Evolutionary conservation across 2,329 filamentous ascomycete genomes (phyloP), one percentile per base, ranked within the genome.

Genomic region (Spiromastix sp.): DNA sequence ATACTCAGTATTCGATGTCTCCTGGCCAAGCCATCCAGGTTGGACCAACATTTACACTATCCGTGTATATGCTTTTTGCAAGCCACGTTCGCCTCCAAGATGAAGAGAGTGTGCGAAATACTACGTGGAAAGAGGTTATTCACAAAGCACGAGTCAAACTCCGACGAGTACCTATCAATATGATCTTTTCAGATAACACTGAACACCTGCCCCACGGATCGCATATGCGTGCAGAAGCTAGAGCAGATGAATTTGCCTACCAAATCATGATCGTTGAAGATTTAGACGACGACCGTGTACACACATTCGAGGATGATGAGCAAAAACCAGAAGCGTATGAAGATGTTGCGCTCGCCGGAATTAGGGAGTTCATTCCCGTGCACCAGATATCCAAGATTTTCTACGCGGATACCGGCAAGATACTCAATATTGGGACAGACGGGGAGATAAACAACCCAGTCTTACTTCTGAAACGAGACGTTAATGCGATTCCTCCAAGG

Each of bases 121-220:
- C 85, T 0, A 81, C 87, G 1, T 96, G 91, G 91, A 91, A 96
- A 54, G 89, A 98, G 55, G 86, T 93, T 26, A 79, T 95, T 41
- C 87, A 96, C 63, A 98, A 96, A 57, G 84, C 86, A 12, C 75
- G 79, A 25, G 77, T 95, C 9, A 85, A 86, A 39, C 67, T 98
- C 8, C 72, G 81, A 48, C 72, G 87, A 31, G 73, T 83, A 1
- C 81, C 78, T 0, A 59, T 80, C 20, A 66, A 71, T 27, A 52
- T 68, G 25, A 55, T 71, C 0, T 71, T 51, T 74, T 42, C 59
- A 68, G 41, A 48, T 57, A 15, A 53, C 53, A 7, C 33, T 40
- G 25, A 38, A 37, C 30, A 33, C 17, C 38, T 40, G 20, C 39
- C 44, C 5, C 44, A 46, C 20, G 40, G 32, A 4, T 35, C 44